Percentiles rank a stretch among this genome's conserved stretches.
Evolutionary conservation across 139 green algal species (phyloP).

Genomic region (Penium margaritaceum): DNA sequence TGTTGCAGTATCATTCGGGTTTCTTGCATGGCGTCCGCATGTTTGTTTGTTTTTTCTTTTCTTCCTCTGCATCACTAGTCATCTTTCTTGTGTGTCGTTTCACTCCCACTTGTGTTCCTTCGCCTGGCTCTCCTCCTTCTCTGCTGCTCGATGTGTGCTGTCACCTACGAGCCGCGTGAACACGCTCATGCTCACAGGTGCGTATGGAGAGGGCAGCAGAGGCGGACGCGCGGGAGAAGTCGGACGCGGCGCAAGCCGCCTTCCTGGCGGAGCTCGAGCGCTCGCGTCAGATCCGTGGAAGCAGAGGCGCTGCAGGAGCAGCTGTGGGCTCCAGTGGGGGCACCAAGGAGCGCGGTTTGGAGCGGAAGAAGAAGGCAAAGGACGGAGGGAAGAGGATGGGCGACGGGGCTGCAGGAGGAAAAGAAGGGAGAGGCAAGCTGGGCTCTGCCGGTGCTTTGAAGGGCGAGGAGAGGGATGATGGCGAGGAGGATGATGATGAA

Average conservation of each 20-base stretch:
- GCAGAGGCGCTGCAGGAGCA: not conserved
- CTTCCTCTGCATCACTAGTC: no score
- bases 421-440: not conserved
- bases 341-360: no score
- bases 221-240: constrained; percentile 13
- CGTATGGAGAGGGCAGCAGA: constrained; percentile 17
- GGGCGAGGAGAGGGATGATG: not conserved
- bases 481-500: not conserved
- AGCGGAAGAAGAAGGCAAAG: constrained; percentile 1
- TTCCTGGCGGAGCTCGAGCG: constrained; percentile 30
- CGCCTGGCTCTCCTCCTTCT: no score
- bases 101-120: no score
- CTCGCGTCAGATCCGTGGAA: not conserved
- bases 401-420: not conserved
- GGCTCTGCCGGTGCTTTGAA: no score
- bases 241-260: constrained; percentile 15
- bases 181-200: not conserved
- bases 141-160: no score
- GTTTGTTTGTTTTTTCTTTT: no score
- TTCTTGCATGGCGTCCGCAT: no score
- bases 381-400: not conserved
- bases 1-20: no score
- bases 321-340: no score
- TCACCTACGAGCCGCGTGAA: no score
- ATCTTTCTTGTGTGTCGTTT: no score